These are phyloP conservation scores for Beta vulgaris DNA, from an alignment of 148 eudicot species.

Conservation along the genomic window DNA sequence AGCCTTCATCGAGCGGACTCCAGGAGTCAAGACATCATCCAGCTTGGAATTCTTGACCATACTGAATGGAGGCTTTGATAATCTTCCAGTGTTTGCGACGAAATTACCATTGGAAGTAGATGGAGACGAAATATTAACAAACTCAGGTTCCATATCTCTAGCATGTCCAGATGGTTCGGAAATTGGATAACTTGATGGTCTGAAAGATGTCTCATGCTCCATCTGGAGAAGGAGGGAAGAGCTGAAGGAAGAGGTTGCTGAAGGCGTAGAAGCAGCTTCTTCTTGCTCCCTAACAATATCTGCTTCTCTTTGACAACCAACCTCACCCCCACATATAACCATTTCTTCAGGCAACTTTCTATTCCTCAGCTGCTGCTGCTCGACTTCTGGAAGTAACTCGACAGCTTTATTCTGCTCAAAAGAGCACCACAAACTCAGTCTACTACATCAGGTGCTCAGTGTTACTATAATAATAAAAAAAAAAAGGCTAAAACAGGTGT, in stretches of 20 bases:
- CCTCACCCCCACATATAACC: constrained; percentile 25
- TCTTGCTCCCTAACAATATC: constrained; percentile 31
- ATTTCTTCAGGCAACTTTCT: constrained; percentile 54
- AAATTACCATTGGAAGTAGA: constrained; percentile 29
- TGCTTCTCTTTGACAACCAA: constrained; percentile 32
- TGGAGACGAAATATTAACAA: constrained; percentile 33
- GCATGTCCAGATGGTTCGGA: constrained; percentile 31
- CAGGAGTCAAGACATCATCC: constrained; percentile 35
- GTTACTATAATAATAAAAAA: too few relatives aligned
- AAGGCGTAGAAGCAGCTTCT: constrained; percentile 33
- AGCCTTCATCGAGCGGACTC: constrained; percentile 26
- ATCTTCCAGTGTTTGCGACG: constrained; percentile 33
- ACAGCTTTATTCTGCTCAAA: constrained; percentile 62
- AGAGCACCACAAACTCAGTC: constrained; percentile 10
- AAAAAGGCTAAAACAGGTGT: not conserved
- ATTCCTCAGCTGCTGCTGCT: constrained; percentile 59
- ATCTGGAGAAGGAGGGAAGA: constrained; percentile 38
- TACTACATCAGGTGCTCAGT: not conserved
- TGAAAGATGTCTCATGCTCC: constrained; percentile 32
- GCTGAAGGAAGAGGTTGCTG: constrained; percentile 37
- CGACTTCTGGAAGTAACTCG: constrained; percentile 75
- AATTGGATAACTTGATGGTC: constrained; percentile 30
- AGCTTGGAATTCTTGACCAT: constrained; percentile 38
- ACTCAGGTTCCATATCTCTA: constrained; percentile 24
- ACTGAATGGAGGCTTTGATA: constrained; percentile 32